Percentiles rank a stretch among this genome's conserved stretches.
Conservation (phyloP, 257 asterid species). For the Knoxia roxburghii region DNA sequence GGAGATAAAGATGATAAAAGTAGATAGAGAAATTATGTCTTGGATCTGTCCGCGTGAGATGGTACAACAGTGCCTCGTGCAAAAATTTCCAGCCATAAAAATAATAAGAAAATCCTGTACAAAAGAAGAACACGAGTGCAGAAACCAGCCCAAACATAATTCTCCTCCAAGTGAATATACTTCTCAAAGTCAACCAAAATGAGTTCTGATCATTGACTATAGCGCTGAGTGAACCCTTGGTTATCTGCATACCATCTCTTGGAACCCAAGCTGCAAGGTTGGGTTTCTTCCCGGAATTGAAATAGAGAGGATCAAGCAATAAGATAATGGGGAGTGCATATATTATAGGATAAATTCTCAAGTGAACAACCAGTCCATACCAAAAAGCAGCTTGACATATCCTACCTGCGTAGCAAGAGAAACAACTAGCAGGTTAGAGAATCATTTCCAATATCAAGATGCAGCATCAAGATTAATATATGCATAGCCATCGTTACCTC, state of each 20-base stretch:
- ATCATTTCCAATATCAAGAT: not conserved
- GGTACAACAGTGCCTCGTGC: conserved; percentile 84
- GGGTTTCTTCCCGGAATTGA: conserved; percentile 49
- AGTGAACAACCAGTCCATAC: conserved; percentile 92
- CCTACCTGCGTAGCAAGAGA: conserved; percentile 40
- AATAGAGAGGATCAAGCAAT: conserved; percentile 40
- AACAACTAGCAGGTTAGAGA: conserved; percentile 7
- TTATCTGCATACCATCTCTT: conserved; percentile 22
- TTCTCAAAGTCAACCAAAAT: conserved; percentile 30
- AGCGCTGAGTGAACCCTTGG: conserved; percentile 22
- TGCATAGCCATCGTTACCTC: too few relatives aligned
- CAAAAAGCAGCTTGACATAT: conserved; percentile 83
- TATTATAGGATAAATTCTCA: conserved; percentile 83
- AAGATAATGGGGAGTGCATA: conserved; percentile 79
- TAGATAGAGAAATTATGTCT: conserved; percentile 90
- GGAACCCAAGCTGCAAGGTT: conserved; percentile 56
- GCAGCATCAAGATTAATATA: not conserved
- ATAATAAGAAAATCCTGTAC: conserved; percentile 60
- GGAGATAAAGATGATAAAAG: conserved; percentile 84
- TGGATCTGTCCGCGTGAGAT: conserved; percentile 90
- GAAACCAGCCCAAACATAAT: conserved; percentile 62
- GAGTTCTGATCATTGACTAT: conserved; percentile 18
- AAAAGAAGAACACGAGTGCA: conserved; percentile 60
- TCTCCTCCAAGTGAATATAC: conserved; percentile 70
- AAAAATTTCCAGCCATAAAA: conserved; percentile 88